Conservation (phyloP, 2,329 filamentous ascomycete genomes). For the Botrytis paeoniae region DNA sequence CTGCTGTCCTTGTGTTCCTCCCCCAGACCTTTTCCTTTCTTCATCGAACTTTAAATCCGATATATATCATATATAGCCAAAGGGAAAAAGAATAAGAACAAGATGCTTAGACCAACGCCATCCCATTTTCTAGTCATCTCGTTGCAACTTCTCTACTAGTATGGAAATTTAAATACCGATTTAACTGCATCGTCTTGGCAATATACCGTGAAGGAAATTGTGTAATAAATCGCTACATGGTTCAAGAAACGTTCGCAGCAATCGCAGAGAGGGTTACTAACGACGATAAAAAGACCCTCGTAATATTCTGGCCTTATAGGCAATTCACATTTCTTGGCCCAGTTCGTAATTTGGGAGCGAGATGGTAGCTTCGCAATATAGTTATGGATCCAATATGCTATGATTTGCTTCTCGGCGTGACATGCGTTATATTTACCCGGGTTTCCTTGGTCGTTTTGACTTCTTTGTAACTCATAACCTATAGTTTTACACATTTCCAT, state of each 20-base stretch:
- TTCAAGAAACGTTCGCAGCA: not conserved
- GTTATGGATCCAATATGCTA: not conserved
- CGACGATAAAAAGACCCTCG: not conserved
- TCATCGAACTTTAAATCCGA: too few relatives aligned
- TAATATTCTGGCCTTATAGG: not conserved
- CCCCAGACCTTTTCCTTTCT: too few relatives aligned
- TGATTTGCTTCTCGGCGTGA: not conserved
- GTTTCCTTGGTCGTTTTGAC: not conserved
- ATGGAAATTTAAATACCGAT: too few relatives aligned
- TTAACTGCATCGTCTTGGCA: too few relatives aligned
- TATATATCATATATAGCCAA: too few relatives aligned
- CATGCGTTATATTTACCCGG: not conserved
- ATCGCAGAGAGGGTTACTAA: not conserved
- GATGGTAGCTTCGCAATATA: accelerated
- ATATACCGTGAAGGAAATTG: not conserved
- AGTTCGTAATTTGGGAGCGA: not conserved
- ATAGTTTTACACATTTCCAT: not conserved
- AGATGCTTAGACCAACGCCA: too few relatives aligned
- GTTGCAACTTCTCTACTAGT: too few relatives aligned
- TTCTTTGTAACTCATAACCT: not conserved
- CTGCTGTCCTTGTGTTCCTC: too few relatives aligned
- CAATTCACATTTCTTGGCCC: not conserved
- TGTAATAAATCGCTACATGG: not conserved
- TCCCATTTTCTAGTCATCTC: too few relatives aligned
- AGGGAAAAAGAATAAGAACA: too few relatives aligned